Evolutionary conservation across 148 eudicot species (phyloP).

Genomic region (Hydrangea macrophylla): DNA sequence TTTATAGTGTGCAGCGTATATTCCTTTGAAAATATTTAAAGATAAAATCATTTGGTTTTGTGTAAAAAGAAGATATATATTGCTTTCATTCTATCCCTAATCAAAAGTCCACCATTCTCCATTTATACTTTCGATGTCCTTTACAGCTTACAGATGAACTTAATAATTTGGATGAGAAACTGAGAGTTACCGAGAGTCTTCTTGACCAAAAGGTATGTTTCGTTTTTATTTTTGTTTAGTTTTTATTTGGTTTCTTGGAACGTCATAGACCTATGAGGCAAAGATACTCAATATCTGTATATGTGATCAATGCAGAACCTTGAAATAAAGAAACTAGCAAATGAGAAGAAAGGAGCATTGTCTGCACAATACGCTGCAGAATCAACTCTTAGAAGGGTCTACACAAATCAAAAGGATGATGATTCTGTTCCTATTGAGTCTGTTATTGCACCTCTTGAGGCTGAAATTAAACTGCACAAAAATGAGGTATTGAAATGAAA

Average conservation of each 20-base stretch:
- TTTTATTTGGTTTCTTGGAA: background rate
- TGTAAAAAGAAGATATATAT: too few species aligned
- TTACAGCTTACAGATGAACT: conserved; percentile 53
- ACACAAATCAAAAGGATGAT: conserved; percentile 71
- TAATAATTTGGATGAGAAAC: conserved; percentile 57
- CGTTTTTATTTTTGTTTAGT: background rate
- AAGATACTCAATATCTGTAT: background rate
- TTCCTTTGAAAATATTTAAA: too few species aligned
- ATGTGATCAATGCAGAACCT: conserved; percentile 57
- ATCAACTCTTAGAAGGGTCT: conserved; percentile 78
- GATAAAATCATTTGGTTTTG: too few species aligned
- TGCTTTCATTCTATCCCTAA: too few species aligned
- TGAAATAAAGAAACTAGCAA: conserved; percentile 61
- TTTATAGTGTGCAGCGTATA: too few species aligned
- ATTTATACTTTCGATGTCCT: background rate
- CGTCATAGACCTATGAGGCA: background rate
- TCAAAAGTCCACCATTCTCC: background rate
- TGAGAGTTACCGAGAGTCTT: conserved; percentile 36
- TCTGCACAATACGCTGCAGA: conserved; percentile 95
- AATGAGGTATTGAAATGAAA: conserved; percentile 44
- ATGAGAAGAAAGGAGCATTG: conserved; percentile 83
- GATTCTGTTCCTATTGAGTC: conserved; percentile 63
- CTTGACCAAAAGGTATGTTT: conserved; percentile 75
- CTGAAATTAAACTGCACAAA: conserved; percentile 70
- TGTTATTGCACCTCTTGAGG: conserved; percentile 87